Conservation (phyloP, 2,329 filamentous ascomycete genomes). For the Fusarium sacchari region DNA sequence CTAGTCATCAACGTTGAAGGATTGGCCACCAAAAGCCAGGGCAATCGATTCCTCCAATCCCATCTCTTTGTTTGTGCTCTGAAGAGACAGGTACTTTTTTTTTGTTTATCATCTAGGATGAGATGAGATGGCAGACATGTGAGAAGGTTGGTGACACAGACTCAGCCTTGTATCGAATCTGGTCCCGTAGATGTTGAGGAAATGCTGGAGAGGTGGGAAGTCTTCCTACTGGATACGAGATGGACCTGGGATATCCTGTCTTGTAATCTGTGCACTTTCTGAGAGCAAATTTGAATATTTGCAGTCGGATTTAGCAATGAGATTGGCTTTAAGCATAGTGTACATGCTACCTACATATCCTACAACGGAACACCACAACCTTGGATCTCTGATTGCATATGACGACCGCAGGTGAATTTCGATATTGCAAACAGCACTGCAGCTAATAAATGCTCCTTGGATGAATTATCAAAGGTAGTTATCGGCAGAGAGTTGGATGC, state of each 20-base stretch:
- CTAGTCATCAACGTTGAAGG: constrained; percentile 19
- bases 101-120: neutral
- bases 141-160: constrained; percentile 27
- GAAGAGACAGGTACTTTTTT: constrained; percentile 7
- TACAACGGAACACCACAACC: neutral
- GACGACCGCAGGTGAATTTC: neutral
- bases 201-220: constrained; percentile 22
- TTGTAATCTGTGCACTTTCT: neutral
- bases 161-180: constrained; percentile 28
- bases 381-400: neutral
- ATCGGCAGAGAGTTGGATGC: neutral
- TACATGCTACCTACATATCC: neutral
- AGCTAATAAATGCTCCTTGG: neutral
- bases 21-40: constrained; percentile 37
- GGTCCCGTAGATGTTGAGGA: neutral
- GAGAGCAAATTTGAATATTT: neutral
- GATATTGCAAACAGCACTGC: neutral
- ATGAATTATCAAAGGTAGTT: neutral
- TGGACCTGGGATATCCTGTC: neutral
- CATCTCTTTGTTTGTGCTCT: constrained; percentile 7
- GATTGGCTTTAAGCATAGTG: neutral
- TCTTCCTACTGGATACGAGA: constrained; percentile 28
- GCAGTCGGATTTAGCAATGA: neutral
- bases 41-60: constrained; percentile 30
- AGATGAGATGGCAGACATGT: constrained; percentile 8